phyloP scores from a whole-genome alignment of 2,329 filamentous ascomycete genomes.

The Passalora sequoiae region DNA sequence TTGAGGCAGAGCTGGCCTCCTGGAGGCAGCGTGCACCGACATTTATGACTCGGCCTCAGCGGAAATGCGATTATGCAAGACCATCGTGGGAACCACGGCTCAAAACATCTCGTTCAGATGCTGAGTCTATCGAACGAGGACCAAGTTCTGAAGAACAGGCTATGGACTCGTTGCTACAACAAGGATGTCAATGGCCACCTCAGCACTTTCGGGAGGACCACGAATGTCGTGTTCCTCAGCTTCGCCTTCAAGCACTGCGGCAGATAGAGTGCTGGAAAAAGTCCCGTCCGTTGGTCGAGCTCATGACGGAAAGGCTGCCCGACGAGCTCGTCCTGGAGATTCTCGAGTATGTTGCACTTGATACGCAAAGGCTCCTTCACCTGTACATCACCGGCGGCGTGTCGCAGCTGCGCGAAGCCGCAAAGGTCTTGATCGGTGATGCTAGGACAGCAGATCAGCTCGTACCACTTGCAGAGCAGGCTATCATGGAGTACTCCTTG shows the following conservation, averaged over 20 bases:
- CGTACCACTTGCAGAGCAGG: slow-evolving; percentile 10
- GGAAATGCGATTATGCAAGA: not conserved
- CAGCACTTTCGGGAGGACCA: slow-evolving; percentile 11
- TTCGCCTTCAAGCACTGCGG: slow-evolving; percentile 12
- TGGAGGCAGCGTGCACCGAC: too few species aligned
- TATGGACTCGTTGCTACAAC: slow-evolving; percentile 10
- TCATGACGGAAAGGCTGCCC: slow-evolving; percentile 10
- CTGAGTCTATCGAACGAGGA: slow-evolving; percentile 8
- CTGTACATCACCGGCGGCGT: slow-evolving; percentile 1
- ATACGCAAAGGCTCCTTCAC: slow-evolving; percentile 4
- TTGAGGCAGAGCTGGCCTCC: too few species aligned
- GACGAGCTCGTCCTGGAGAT: slow-evolving; percentile 15
- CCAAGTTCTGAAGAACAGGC: slow-evolving; percentile 9
- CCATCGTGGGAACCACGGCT: slow-evolving; percentile 12
- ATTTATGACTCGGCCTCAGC: too few species aligned
- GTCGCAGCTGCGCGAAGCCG: slow-evolving; percentile 1
- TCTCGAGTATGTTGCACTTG: slow-evolving; percentile 10
- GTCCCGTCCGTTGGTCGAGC: slow-evolving; percentile 6
- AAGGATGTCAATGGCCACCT: slow-evolving; percentile 12
- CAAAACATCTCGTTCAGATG: not conserved
- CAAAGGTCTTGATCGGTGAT: slow-evolving; percentile 9
- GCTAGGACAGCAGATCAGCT: slow-evolving; percentile 1
- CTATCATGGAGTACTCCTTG: slow-evolving; percentile 12
- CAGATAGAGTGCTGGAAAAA: slow-evolving; percentile 11
- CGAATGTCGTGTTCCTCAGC: slow-evolving; percentile 9